Evolutionary conservation across 345 rosid species (phyloP), one percentile per base, ranked within the genome.

Genomic region (Gossypium stocksii): DNA sequence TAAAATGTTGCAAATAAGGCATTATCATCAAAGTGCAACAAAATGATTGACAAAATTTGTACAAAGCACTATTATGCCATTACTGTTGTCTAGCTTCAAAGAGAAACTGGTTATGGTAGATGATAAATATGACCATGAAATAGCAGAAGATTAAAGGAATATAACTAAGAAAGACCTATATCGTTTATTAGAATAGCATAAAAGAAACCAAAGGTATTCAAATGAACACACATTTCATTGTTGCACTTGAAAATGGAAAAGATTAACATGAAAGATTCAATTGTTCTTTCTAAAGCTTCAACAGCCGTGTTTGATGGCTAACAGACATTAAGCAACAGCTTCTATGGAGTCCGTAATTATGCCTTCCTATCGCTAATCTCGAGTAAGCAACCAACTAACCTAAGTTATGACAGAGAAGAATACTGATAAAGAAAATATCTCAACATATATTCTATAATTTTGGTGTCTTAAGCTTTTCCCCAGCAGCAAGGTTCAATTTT

Each of bases 321-420:
- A 85, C 87, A 52, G 77, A 84, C 76, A 80, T 79, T 75, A 75
- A 80, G 72, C 61, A 82, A 86, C 34, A 62, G 12, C 59, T 76
- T 72, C 60, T 86, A 83, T 9, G 0, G 57, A 15, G 53, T 78
- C 84, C 2, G 2, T 29, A 27, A 61, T 27, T 62, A 29, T 29
- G 19, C 66, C 66, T 63, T 63, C 7, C 6, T 5, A 63, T 38
- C 1, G 8, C 54, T 48, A 23, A 67, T 68, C 58, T 46, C 5
- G 44, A 6, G 20, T 57, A 13, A 46, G 41, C 19, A 17, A 80
- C 25, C 53, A 74, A 51, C 70, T 76, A 76, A 62, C 67, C 38
- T 43, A 80, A 72, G 79, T 60, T 60, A 27, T 4, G 65, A 60
- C 16, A 60, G 65, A 52, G 41, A 34, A 34, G 41, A 34, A 34